Evolutionary conservation across 257 asterid species (phyloP).

Genomic region (Solanum commersonii): DNA sequence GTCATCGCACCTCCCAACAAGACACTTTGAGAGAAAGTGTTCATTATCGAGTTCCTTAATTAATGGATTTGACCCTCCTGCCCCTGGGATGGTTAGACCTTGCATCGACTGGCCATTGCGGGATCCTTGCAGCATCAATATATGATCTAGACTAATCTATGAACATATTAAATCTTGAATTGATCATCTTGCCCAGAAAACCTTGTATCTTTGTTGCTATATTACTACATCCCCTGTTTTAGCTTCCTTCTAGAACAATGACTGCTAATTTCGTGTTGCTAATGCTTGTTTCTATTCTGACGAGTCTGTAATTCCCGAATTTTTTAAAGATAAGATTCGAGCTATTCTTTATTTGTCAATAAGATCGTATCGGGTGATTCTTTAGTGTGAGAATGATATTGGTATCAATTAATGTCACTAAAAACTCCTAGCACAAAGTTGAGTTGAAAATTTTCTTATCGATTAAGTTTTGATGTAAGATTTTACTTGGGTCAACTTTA

Average conservation of each 20-base stretch:
- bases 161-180: neutral
- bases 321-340: too few relatives aligned
- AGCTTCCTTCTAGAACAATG: neutral
- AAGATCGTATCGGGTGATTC: too few relatives aligned
- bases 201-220: too few relatives aligned
- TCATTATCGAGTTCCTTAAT: neutral
- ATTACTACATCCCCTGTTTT: neutral
- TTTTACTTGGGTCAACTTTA: too few relatives aligned
- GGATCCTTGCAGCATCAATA: neutral
- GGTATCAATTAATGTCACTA: too few relatives aligned
- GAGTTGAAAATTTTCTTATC: too few relatives aligned
- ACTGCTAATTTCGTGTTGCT: neutral
- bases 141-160: neutral
- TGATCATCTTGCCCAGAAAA: neutral
- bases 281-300: neutral
- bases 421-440: too few relatives aligned
- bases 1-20: neutral
- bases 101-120: neutral
- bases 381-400: too few relatives aligned
- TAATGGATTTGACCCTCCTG: neutral
- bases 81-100: neutral
- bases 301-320: neutral
- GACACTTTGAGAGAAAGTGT: neutral
- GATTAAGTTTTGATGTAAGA: too few relatives aligned
- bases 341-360: too few relatives aligned